Evolutionary conservation across 106 monocot genomes (phyloP).

Genomic region (Hemerocallis citrina): DNA sequence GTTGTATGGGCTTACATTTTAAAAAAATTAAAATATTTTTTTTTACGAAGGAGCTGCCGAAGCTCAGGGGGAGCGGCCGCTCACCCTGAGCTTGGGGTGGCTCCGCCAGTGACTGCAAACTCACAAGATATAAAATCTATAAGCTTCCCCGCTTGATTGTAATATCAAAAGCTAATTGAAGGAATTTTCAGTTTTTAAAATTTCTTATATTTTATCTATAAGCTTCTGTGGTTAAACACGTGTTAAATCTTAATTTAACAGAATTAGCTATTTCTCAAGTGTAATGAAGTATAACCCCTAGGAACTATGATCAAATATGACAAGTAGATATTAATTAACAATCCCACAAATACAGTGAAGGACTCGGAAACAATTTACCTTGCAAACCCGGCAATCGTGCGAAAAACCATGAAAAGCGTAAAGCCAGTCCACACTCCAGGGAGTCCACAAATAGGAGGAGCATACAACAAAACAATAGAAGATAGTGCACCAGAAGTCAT

Average conservation of each 20-base stretch:
- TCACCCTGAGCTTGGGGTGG: no score
- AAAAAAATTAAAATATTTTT: no score
- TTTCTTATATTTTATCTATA: no score
- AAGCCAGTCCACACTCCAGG: constrained; percentile 94
- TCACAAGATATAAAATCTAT: not conserved
- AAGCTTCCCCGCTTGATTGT: not conserved
- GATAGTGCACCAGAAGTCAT: constrained; percentile 71
- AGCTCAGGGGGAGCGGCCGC: no score
- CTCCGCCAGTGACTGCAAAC: no score
- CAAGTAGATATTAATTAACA: not conserved
- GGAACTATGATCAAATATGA: not conserved
- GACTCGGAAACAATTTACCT: constrained; percentile 33
- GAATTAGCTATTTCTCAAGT: not conserved
- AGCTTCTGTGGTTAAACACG: not conserved
- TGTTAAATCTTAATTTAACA: not conserved
- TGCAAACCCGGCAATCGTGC: constrained; percentile 62
- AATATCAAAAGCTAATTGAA: not conserved
- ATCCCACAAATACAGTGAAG: not conserved
- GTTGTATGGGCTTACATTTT: no score
- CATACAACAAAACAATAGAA: constrained; percentile 61
- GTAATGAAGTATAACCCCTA: not conserved
- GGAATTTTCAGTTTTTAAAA: no score
- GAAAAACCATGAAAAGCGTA: constrained; percentile 82
- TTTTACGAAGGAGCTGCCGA: no score
- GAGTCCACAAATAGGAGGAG: constrained; percentile 68